Evolutionary conservation across 169 alveolate genomes (phyloP), one percentile per base, ranked within the genome.

Genomic region (Plasmodium knowlesi): DNA sequence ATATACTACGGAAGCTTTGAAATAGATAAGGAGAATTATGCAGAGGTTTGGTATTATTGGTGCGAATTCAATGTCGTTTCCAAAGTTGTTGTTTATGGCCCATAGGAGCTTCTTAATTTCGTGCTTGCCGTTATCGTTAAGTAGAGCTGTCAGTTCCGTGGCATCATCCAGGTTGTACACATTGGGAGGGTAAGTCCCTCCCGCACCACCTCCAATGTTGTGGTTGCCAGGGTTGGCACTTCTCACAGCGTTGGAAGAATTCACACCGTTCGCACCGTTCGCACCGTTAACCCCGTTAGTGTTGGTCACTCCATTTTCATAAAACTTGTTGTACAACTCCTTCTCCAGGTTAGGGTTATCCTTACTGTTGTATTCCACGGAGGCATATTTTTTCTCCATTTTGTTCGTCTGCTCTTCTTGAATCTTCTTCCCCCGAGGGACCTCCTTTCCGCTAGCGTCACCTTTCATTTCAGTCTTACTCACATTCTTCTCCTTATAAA

Each of bases 21-120:
- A 84, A 83, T 96, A 96, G 3, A 96, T 92, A 28, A 96, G 54
- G 39, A 96, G 72, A 14, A 96, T 76, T 71, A 96, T 95, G 46
- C 97, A 96, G 70, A 96, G 92, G 73, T 96, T 93, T 5, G 97
- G 97, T 1, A 96, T 95, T 30, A 96, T 83, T 6, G 97, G 97
- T 16, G 96, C 85, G 93, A 95, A 96, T 93, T 96, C 97, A 25
- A 96, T 82, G 85, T 95, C 95, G 32, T 96, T 80, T n/a, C 97
- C 95, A 73, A 95, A 96, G 22, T 89, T 89, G 28, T 96, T 94
- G 71, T 96, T 96, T 14, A 96, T 92, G 50, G 96, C 95, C 97
- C 97, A 96, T 53, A 96, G 71, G 3, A 96, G 90, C 39, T 96
- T 95, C 88, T 92, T 96, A 28, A 96, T 96, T 82, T 96, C 97